Base-by-base conservation (phyloP, 1,284 basidiomycete genomes). In the Trametes versicolor region DNA sequence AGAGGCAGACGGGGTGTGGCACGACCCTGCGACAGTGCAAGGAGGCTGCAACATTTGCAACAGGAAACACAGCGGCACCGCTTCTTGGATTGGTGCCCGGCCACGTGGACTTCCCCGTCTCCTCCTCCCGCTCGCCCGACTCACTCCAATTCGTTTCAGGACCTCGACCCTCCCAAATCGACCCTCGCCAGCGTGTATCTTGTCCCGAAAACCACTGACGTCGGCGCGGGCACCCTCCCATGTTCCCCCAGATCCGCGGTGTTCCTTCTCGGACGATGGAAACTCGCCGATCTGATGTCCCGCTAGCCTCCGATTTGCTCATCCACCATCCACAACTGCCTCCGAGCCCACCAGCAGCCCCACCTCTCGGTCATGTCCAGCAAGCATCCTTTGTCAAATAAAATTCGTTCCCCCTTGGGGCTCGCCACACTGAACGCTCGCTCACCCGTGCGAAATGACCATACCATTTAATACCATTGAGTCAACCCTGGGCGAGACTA, bases 71-170 rank as follows among this genome's bases (percentile, higher is more conserved):
- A 41, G 43, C 45, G 60, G 59, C 59, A 61, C 60, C 60, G 60
- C 60, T 48, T 52, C 37, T 45, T 52, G 51, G 50, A 61, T 61
- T 54, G 60, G 60, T 55, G 37, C 52, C 60, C 60, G 60, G 60
- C 60, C 60, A 61, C 60, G 60, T 61, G 60, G 60, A 29, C 23
- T 52, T 45, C 25, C 17, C 17, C 21, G 21, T 27, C 21, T n/a
- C 57, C 29, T n/a, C 19, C n/a, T 4, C 50, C 9, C 45, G 23
- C 23, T 27, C 45, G 10, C 25, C 27, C 50, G 50, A 36, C 50
- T 52, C 50, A 52, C 29, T 52, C 17, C 50, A 36, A 52, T 52
- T 8, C 34, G 50, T 52, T 52, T 52, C 50, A 52, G 34, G 12
- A 32, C 32, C 3, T 52, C 32, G 17, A n/a, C 32, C 50, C 32